Conservation (phyloP, 1,284 basidiomycete species). For the Amylostereum areolatum region DNA sequence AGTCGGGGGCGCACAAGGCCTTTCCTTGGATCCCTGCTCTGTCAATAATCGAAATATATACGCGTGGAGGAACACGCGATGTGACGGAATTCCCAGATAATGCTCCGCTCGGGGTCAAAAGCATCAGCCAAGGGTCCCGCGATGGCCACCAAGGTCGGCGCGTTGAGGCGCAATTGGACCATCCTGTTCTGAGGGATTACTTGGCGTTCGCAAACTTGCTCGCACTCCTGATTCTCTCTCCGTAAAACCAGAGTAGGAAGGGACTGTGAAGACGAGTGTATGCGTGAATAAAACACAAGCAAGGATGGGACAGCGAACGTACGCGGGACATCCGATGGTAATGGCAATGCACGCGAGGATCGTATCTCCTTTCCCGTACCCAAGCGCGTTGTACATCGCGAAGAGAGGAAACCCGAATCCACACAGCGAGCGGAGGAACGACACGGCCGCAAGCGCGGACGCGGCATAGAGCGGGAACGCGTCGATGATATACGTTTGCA, state of each 20-base stretch:
- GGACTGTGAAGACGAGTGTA: slow-evolving; percentile 28
- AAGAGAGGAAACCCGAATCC: slow-evolving; percentile 69
- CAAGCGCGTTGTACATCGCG: slow-evolving; percentile 58
- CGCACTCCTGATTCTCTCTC: slow-evolving; percentile 35
- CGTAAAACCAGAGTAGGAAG: slow-evolving; percentile 49
- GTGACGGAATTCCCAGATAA: too few relatives aligned
- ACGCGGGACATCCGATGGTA: slow-evolving; percentile 60
- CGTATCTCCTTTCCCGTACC: slow-evolving; percentile 61
- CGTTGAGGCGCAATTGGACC: too few relatives aligned
- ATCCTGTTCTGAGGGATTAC: too few relatives aligned
- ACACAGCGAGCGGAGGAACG: slow-evolving; percentile 51
- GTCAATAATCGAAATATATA: too few relatives aligned
- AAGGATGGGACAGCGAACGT: slow-evolving; percentile 41
- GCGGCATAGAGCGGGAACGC: slow-evolving; percentile 62
- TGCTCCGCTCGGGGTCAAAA: too few relatives aligned
- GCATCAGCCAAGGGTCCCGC: too few relatives aligned
- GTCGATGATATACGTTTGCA: slow-evolving; percentile 63
- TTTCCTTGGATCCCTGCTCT: too few relatives aligned
- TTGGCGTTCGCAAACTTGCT: slow-evolving; percentile 20
- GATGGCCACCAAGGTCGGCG: too few relatives aligned
- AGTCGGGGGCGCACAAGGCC: too few relatives aligned
- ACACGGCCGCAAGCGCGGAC: slow-evolving; percentile 55
- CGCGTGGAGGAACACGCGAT: too few relatives aligned
- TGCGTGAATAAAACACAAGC: slow-evolving; percentile 27
- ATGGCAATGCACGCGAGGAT: slow-evolving; percentile 53